A percentile compares a stretch with the other conserved stretches of the same genome.
Conservation (phyloP, 2,329 filamentous ascomycete species). For the Colletotrichum lupini region DNA sequence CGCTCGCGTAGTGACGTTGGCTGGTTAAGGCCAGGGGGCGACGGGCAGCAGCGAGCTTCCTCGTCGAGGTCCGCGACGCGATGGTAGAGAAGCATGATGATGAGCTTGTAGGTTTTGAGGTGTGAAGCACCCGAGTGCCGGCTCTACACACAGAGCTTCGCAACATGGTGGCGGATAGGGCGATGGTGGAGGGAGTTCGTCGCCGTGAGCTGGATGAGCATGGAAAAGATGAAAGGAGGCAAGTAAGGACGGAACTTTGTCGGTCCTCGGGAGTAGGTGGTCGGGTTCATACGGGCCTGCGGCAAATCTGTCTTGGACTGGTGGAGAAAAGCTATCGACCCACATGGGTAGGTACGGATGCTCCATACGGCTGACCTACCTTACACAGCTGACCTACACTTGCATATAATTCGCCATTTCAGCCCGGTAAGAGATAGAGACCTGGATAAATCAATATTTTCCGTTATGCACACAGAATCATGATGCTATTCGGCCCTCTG, state of each 20-base stretch:
- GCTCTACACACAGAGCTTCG: slow-evolving; percentile 74
- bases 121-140: slow-evolving; percentile 71
- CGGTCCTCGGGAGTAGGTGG: slow-evolving; percentile 29
- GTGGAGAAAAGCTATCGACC: slow-evolving; percentile 25
- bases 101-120: slow-evolving; percentile 58
- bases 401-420: too few relatives aligned
- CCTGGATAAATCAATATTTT: too few relatives aligned
- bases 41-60: slow-evolving; percentile 57
- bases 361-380: too few relatives aligned
- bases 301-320: slow-evolving; percentile 25
- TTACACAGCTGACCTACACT: too few relatives aligned
- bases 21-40: slow-evolving; percentile 61
- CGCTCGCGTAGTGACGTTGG: slow-evolving; percentile 66
- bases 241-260: slow-evolving; percentile 18
- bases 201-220: slow-evolving; percentile 5
- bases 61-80: slow-evolving; percentile 53
- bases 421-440: too few relatives aligned
- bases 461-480: too few relatives aligned
- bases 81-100: slow-evolving; percentile 54
- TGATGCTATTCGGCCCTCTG: too few relatives aligned
- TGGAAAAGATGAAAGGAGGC: slow-evolving; percentile 15
- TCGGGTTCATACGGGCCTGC: slow-evolving; percentile 32
- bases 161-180: slow-evolving; percentile 67
- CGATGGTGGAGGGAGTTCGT: background rate
- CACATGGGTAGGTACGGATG: background rate